Conservation (phyloP, 441 rosid genomes). For the Brassica balearica region DNA sequence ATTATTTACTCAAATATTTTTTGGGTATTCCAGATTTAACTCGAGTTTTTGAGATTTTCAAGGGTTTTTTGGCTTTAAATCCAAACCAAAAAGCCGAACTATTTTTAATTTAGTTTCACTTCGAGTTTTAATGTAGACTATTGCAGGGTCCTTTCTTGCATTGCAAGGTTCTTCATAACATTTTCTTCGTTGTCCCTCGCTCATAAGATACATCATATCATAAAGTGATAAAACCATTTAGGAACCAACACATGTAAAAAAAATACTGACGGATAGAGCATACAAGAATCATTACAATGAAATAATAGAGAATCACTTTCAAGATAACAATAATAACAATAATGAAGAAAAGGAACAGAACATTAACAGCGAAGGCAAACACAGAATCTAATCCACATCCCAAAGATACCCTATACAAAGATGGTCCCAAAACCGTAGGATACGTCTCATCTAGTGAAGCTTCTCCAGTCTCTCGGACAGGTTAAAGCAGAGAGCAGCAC, state of each 20-base stretch:
- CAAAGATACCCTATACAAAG: conserved; percentile 40
- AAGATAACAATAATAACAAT: not conserved
- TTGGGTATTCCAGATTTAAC: too few relatives aligned
- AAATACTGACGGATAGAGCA: not conserved
- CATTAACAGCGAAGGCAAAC: conserved; percentile 21
- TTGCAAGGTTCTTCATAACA: not conserved
- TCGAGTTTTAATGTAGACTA: too few relatives aligned
- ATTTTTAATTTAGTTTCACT: too few relatives aligned
- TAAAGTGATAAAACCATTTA: not conserved
- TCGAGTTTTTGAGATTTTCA: too few relatives aligned
- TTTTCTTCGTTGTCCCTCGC: not conserved
- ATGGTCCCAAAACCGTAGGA: conserved; percentile 34
- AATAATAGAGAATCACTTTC: conserved; percentile 43
- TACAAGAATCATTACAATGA: conserved; percentile 44
- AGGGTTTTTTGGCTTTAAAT: too few relatives aligned
- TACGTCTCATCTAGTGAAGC: conserved; percentile 30
- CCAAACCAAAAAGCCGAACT: too few relatives aligned
- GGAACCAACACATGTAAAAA: conserved; percentile 1
- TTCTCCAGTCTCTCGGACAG: conserved; percentile 31
- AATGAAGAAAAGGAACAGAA: conserved; percentile 25
- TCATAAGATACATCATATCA: not conserved
- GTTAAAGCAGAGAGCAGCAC: conserved; percentile 39
- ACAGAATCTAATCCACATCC: conserved; percentile 38
- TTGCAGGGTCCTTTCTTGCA: too few relatives aligned
- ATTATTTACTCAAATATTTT: too few relatives aligned